phyloP scores from a whole-genome alignment of 441 rosid genomes.

The Eruca vesicaria region DNA sequence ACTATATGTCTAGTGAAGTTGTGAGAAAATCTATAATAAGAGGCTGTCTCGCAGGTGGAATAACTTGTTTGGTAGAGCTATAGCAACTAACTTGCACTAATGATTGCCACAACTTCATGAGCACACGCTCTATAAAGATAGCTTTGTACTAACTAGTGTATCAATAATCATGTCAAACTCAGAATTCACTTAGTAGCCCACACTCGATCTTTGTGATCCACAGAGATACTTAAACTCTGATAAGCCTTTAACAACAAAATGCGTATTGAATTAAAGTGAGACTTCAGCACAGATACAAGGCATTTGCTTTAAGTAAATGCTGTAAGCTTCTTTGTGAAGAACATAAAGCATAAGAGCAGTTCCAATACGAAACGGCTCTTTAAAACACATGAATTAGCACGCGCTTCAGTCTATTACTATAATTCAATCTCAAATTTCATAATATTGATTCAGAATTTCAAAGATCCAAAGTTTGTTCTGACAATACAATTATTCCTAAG shows the following conservation, averaged over 20 bases:
- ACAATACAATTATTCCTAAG: slow-evolving; percentile 3
- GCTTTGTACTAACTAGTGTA: neutral
- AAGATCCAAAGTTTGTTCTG: neutral
- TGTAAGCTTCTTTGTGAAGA: slow-evolving; percentile 13
- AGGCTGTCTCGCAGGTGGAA: neutral
- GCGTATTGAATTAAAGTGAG: neutral
- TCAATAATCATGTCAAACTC: neutral
- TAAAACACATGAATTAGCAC: neutral
- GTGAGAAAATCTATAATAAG: slow-evolving; percentile 6
- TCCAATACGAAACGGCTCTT: neutral
- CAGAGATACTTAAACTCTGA: neutral
- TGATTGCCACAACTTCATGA: neutral
- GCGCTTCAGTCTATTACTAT: slow-evolving; percentile 17
- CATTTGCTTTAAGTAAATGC: slow-evolving; percentile 14
- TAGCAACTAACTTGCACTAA: neutral
- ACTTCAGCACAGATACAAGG: slow-evolving; percentile 19
- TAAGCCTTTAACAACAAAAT: neutral
- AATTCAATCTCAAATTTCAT: slow-evolving; percentile 12
- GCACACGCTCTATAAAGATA: neutral
- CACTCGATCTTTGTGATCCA: neutral
- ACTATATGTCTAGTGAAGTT: neutral
- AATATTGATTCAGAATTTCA: slow-evolving; percentile 2
- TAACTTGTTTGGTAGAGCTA: neutral
- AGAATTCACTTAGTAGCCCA: neutral
- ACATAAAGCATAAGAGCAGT: slow-evolving; percentile 7